Conservation (phyloP, 2,329 filamentous ascomycete species). For the Calonectria naviculata region DNA sequence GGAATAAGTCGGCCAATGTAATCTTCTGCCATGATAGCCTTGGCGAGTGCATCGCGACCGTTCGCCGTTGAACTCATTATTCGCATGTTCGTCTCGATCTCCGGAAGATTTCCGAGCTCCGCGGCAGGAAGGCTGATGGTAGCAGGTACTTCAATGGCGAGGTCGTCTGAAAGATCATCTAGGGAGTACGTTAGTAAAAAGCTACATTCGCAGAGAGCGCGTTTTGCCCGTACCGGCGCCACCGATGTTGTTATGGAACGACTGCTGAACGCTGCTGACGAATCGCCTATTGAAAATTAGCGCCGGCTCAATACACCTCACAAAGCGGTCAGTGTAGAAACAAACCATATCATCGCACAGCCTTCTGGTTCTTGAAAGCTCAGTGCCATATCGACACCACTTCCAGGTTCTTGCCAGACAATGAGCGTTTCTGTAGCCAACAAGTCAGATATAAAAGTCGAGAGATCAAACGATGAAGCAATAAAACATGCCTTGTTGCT, state of each 20-base stretch:
- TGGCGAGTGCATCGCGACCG: slow-evolving; percentile 87
- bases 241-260: slow-evolving; percentile 69
- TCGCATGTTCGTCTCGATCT: slow-evolving; percentile 88
- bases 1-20: slow-evolving; percentile 91
- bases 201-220: neutral
- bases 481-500: slow-evolving; percentile 83
- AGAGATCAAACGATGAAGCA: slow-evolving; percentile 19
- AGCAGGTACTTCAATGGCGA: slow-evolving; percentile 77
- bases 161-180: slow-evolving; percentile 93
- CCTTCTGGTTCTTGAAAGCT: slow-evolving; percentile 98
- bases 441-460: slow-evolving; percentile 35
- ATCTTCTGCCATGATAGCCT: slow-evolving; percentile 85
- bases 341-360: slow-evolving; percentile 90
- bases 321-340: slow-evolving; percentile 14
- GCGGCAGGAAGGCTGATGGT: slow-evolving; percentile 81
- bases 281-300: slow-evolving; percentile 77
- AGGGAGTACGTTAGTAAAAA: slow-evolving; percentile 40
- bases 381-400: slow-evolving; percentile 94
- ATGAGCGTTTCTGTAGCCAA: slow-evolving; percentile 85
- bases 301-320: neutral
- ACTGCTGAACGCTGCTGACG: slow-evolving; percentile 85
- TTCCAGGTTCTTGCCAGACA: slow-evolving; percentile 91
- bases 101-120: slow-evolving; percentile 82
- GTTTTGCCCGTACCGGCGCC: slow-evolving; percentile 65
- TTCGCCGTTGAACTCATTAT: slow-evolving; percentile 77